These are phyloP conservation scores for Caloboletus firmus DNA, from an alignment of 1,284 basidiomycete species.

Conservation along the genomic window DNA sequence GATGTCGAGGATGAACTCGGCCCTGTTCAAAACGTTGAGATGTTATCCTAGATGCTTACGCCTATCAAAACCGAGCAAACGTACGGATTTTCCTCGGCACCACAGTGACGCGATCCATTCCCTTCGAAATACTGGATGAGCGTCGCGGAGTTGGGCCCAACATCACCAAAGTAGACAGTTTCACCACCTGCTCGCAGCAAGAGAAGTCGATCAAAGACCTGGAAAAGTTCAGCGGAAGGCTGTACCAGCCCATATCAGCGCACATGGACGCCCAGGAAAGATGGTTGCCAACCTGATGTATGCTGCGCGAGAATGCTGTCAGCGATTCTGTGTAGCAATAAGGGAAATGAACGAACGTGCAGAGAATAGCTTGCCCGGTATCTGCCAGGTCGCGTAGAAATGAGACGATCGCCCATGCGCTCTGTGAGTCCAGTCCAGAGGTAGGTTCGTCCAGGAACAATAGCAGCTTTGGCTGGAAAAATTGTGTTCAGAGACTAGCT, in stretches of 20 bases:
- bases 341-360: constrained; percentile 58
- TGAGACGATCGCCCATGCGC: constrained; percentile 82
- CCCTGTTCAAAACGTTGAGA: constrained; percentile 37
- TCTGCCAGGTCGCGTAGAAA: constrained; percentile 82
- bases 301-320: constrained; percentile 6
- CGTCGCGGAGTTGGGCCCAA: constrained; percentile 57
- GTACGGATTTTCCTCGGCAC: constrained; percentile 44
- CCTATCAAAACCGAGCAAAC: background rate
- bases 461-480: constrained; percentile 61
- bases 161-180: constrained; percentile 77
- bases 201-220: constrained; percentile 62
- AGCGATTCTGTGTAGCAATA: background rate
- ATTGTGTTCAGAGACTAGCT: constrained; percentile 23
- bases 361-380: constrained; percentile 72
- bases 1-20: constrained; percentile 69
- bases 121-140: constrained; percentile 71
- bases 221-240: constrained; percentile 73
- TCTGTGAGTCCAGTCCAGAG: constrained; percentile 86
- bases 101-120: constrained; percentile 53
- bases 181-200: constrained; percentile 69
- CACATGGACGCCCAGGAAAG: background rate
- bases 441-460: constrained; percentile 85
- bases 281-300: constrained; percentile 24
- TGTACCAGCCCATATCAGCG: constrained; percentile 38
- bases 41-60: background rate